Evolutionary conservation across 805 yeast species (phyloP).

Genomic region (Pichia pseudocactophila): DNA sequence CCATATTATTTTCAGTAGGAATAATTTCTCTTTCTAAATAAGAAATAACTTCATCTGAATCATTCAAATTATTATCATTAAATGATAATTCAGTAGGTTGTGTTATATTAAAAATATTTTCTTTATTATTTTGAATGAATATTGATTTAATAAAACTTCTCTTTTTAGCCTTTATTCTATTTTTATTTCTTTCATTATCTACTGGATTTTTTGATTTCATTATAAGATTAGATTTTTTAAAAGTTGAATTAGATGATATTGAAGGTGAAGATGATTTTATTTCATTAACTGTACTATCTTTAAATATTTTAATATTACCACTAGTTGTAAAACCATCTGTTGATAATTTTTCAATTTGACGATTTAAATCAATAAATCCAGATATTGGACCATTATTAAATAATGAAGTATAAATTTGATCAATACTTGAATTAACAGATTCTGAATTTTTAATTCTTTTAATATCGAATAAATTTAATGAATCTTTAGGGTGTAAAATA

Average conservation of each 20-base stretch:
- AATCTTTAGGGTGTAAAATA: constrained; percentile 28
- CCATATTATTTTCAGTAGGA: constrained; percentile 33
- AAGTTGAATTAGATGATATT: constrained; percentile 37
- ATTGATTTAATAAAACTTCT: constrained; percentile 8
- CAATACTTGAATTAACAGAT: constrained; percentile 12
- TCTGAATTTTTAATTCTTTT: neutral
- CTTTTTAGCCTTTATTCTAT: constrained; percentile 1
- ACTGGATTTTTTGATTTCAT: neutral
- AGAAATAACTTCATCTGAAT: constrained; percentile 3
- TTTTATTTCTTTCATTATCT: constrained; percentile 7
- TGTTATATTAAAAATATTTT: neutral
- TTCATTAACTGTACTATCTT: constrained; percentile 31
- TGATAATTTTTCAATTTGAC: constrained; percentile 13
- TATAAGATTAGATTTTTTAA: neutral
- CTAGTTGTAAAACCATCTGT: constrained; percentile 38
- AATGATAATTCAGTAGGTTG: too few species aligned
- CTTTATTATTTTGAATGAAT: constrained; percentile 3
- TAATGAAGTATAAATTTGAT: constrained; percentile 21
- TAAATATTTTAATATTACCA: constrained; percentile 44
- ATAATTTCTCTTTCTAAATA: constrained; percentile 5
- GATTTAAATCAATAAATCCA: constrained; percentile 22
- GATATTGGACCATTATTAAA: constrained; percentile 25
- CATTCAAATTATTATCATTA: too few species aligned
- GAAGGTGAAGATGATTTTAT: constrained; percentile 59
- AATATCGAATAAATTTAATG: constrained; percentile 22